phyloP scores from a whole-genome alignment of 352 stramenopile species.

The Globisporangium okanoganense region DNA sequence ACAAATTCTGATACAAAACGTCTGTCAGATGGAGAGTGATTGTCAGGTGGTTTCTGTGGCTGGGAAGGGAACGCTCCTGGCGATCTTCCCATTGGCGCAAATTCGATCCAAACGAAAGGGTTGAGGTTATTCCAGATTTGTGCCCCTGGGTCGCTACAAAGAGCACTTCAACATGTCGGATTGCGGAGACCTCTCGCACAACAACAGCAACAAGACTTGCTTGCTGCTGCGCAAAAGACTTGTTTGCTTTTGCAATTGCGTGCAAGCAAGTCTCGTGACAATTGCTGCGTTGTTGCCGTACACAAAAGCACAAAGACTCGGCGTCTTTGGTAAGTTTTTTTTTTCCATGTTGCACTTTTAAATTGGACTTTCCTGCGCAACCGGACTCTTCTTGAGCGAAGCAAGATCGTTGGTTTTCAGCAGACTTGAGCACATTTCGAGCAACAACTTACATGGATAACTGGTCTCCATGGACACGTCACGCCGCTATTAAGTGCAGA shows the following conservation, averaged over 20 bases:
- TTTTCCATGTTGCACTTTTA: not conserved
- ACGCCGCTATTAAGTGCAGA: too few species aligned
- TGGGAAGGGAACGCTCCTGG: not conserved
- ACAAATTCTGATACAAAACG: conserved; percentile 2
- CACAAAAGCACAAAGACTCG: not conserved
- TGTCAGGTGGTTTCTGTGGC: not conserved
- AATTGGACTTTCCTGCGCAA: not conserved
- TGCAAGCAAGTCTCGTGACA: not conserved
- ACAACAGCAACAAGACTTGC: not conserved
- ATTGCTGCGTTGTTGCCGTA: not conserved
- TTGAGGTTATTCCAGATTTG: not conserved
- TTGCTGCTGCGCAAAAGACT: not conserved
- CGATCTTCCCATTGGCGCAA: not conserved
- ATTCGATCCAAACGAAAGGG: not conserved
- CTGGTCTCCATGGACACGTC: not conserved
- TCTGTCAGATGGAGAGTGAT: not conserved
- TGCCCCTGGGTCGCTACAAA: too few species aligned
- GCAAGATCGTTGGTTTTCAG: not conserved
- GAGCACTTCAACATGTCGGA: not conserved
- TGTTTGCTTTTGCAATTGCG: not conserved
- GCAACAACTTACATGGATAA: too few species aligned
- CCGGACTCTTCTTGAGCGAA: conserved; percentile 3
- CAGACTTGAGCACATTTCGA: too few species aligned
- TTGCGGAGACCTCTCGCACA: not conserved
- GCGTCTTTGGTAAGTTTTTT: not conserved